These are phyloP conservation scores for Gloeophyllum trabeum DNA, from an alignment of 768 basidiomycete genomes.

Conservation along the genomic window DNA sequence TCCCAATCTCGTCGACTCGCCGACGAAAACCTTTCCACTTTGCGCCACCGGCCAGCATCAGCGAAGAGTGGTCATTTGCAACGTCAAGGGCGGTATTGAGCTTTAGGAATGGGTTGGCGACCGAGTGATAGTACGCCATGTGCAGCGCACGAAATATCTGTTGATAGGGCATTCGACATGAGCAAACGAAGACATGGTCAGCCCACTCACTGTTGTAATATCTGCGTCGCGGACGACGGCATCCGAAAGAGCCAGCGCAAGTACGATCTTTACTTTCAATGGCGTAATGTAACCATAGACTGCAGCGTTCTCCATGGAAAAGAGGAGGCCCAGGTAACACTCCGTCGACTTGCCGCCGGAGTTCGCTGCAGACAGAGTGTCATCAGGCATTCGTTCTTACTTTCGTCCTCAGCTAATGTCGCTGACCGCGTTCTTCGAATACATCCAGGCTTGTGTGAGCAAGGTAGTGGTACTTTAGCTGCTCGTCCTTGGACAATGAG, in stretches of 20 bases:
- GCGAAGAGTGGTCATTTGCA: conserved; percentile 37
- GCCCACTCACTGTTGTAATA: conserved; percentile 50
- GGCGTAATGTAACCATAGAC: conserved; percentile 91
- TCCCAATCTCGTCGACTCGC: conserved; percentile 65
- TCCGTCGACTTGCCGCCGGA: conserved; percentile 53
- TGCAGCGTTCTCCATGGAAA: conserved; percentile 87
- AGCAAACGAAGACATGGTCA: not conserved
- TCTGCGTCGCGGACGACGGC: conserved; percentile 74
- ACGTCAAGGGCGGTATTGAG: conserved; percentile 39
- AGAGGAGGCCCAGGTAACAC: conserved; percentile 77
- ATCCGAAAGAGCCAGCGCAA: conserved; percentile 73
- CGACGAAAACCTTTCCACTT: conserved; percentile 63
- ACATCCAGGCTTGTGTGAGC: conserved; percentile 87
- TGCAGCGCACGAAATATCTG: conserved; percentile 87
- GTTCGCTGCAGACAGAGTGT: conserved; percentile 11
- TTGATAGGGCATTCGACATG: not conserved
- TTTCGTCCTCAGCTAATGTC: conserved; percentile 5
- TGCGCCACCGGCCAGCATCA: conserved; percentile 47
- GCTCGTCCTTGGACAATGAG: conserved; percentile 39
- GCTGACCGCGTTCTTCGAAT: conserved; percentile 82
- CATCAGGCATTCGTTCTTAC: not conserved
- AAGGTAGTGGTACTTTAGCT: conserved; percentile 82
- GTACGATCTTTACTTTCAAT: conserved; percentile 76
- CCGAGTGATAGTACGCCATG: conserved; percentile 73
- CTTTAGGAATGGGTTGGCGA: conserved; percentile 80